Conservation (phyloP, 352 stramenopile species). For the Phytophthora podocarpi region DNA sequence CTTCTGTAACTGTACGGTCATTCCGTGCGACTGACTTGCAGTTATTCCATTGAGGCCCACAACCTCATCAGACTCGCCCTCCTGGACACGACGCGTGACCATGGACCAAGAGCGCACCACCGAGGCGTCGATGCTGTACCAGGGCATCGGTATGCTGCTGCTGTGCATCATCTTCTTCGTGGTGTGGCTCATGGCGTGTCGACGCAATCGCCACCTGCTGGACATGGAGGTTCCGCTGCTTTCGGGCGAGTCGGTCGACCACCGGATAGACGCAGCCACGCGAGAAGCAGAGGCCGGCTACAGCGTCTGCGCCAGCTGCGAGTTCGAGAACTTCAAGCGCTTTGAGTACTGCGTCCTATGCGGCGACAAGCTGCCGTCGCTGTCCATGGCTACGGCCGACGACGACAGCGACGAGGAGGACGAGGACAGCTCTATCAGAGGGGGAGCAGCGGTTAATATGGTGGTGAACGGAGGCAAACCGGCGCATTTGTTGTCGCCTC, state of each 20-base stretch:
- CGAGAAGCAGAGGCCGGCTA: slow-evolving; percentile 64
- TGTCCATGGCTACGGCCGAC: slow-evolving; percentile 29
- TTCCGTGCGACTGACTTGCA: slow-evolving; percentile 23
- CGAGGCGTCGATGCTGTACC: slow-evolving; percentile 58
- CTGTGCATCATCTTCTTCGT: slow-evolving; percentile 60
- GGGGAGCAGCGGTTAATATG: slow-evolving; percentile 12
- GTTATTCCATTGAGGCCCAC: background rate
- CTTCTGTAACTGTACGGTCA: slow-evolving; percentile 10
- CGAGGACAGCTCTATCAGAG: slow-evolving; percentile 11
- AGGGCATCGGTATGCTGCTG: slow-evolving; percentile 58
- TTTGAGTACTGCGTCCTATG: slow-evolving; percentile 70
- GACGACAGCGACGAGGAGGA: slow-evolving; percentile 30
- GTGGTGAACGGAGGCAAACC: slow-evolving; percentile 1
- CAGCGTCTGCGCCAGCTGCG: slow-evolving; percentile 50
- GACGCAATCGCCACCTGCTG: slow-evolving; percentile 40
- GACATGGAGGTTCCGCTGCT: slow-evolving; percentile 61
- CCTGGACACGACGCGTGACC: background rate
- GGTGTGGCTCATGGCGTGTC: slow-evolving; percentile 57
- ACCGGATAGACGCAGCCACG: slow-evolving; percentile 69
- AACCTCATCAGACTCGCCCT: background rate
- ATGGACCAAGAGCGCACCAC: slow-evolving; percentile 34
- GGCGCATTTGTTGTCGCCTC: slow-evolving; percentile 21
- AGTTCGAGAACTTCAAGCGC: slow-evolving; percentile 80
- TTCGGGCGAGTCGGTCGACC: slow-evolving; percentile 57
- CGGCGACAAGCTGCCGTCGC: slow-evolving; percentile 49